These are phyloP conservation scores for Rhynchospora breviuscula DNA, from an alignment of 176 grass and related monocot genomes.

Conservation along the genomic window DNA sequence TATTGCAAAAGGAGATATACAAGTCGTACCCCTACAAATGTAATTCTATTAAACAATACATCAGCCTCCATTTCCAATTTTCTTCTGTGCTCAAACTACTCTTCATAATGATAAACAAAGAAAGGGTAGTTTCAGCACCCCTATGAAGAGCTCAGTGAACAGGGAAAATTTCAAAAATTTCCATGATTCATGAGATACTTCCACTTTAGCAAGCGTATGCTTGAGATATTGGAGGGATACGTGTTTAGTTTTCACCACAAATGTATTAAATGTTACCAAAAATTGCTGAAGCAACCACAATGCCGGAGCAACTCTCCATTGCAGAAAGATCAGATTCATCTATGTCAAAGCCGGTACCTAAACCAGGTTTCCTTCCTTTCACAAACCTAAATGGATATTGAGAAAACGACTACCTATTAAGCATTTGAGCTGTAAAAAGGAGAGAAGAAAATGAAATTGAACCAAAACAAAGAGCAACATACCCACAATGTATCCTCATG, in stretches of 20 bases:
- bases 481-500: slow-evolving; percentile 89
- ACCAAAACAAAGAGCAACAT: slow-evolving; percentile 24
- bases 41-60: neutral
- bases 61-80: neutral
- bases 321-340: slow-evolving; percentile 81
- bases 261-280: slow-evolving; percentile 58
- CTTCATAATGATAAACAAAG: neutral
- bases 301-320: slow-evolving; percentile 67
- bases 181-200: neutral
- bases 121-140: neutral
- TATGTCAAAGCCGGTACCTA: slow-evolving; percentile 83
- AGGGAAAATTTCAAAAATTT: neutral
- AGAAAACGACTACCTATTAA: neutral
- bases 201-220: neutral
- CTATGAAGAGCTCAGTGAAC: neutral
- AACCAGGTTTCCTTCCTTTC: slow-evolving; percentile 73
- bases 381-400: slow-evolving; percentile 58
- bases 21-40: neutral
- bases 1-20: neutral
- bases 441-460: slow-evolving; percentile 26
- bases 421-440: neutral
- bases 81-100: neutral
- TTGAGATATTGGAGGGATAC: neutral
- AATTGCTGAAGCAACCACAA: slow-evolving; percentile 91
- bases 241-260: neutral